phyloP scores from a whole-genome alignment of 2,329 filamentous ascomycete species.

The Nigrospora sphaerica region DNA sequence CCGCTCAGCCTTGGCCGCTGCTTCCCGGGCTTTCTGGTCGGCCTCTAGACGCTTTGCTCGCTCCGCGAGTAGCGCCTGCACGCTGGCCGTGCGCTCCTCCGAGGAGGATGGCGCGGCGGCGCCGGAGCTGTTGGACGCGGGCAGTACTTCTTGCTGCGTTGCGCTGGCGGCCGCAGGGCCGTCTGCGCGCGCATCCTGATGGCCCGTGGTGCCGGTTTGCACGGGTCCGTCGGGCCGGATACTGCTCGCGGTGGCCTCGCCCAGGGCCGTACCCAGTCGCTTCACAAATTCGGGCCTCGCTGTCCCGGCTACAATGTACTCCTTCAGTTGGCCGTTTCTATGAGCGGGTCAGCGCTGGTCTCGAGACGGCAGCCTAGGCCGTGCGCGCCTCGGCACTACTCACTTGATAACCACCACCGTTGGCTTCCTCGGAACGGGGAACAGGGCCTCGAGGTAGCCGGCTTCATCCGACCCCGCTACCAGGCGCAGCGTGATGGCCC shows the following conservation, averaged over 20 bases:
- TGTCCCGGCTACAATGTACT: slow-evolving; percentile 63
- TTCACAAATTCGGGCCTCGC: slow-evolving; percentile 59
- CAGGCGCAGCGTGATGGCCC: slow-evolving; percentile 65
- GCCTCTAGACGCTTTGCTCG: slow-evolving; percentile 39
- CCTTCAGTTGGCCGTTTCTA: slow-evolving; percentile 65
- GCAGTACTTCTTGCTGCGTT: too few relatives aligned
- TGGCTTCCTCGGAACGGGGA: slow-evolving; percentile 71
- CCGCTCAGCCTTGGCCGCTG: slow-evolving; percentile 37
- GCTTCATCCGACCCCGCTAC: slow-evolving; percentile 71
- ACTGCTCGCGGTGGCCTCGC: slow-evolving; percentile 1
- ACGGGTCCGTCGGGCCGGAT: too few relatives aligned
- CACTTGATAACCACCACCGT: slow-evolving; percentile 73
- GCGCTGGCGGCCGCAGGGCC: too few relatives aligned
- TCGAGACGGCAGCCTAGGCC: neutral
- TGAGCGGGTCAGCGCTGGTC: slow-evolving; percentile 3
- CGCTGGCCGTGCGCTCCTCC: slow-evolving; percentile 2
- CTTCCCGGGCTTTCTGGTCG: slow-evolving; percentile 42
- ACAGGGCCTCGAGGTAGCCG: slow-evolving; percentile 73
- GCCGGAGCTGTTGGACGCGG: neutral
- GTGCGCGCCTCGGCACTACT: slow-evolving; percentile 11
- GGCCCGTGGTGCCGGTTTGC: too few relatives aligned
- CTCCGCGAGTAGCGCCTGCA: slow-evolving; percentile 39
- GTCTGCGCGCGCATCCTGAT: too few relatives aligned
- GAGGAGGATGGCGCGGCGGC: neutral
- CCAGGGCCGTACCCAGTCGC: slow-evolving; percentile 39